Base-by-base conservation (phyloP, 768 basidiomycete species). In the Mycena epipterygia region DNA sequence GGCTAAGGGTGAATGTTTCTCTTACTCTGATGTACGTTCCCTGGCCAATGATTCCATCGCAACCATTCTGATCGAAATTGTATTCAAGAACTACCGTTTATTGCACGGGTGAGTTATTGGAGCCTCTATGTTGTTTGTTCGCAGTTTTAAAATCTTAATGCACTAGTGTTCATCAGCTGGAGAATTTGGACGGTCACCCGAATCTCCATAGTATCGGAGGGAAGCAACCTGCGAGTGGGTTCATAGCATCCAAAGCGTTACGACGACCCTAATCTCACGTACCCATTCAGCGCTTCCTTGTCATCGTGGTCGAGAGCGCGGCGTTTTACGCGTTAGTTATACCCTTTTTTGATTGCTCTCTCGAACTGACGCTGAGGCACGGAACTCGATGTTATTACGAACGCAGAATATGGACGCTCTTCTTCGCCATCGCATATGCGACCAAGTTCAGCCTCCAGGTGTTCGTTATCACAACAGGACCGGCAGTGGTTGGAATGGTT, bases 291-390 rank as follows among this genome's bases (percentile, higher is more conserved):
- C 55, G 63, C 48, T 70, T 70, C 27, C 56, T 70, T 11, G 37
- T 60, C 9, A 67, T 71, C 39, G 39, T 66, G 27, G 65, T 71
- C 14, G 64, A 71, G 30, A 71, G 70, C 32, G 65, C 70, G 17
- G 70, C 41, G 2, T 30, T 60, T 8, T 67, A 65, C 53, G 52
- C 65, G 70, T 71, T 5, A 67, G 65, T 63, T 48, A 29, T 51
- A 33, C 59, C 61, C 35, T 29, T 52, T 58, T 19, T 41, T 63
- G 33, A 51, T 51, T 63, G 35, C 37, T 63, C 48, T 29, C 25
- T 63, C 35, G 49, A 62, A 35, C 35, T 62, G 35, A 49, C 35
- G 23, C 60, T 39, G 60, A 49, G 32, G 59, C 13, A 60, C 59
- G 59, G 57, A 59, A 59, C 57, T 59, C 57, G 57, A 59, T 59